Evolutionary conservation across 352 stramenopile species (phyloP).

Genomic region (Phytophthora podocarpi): DNA sequence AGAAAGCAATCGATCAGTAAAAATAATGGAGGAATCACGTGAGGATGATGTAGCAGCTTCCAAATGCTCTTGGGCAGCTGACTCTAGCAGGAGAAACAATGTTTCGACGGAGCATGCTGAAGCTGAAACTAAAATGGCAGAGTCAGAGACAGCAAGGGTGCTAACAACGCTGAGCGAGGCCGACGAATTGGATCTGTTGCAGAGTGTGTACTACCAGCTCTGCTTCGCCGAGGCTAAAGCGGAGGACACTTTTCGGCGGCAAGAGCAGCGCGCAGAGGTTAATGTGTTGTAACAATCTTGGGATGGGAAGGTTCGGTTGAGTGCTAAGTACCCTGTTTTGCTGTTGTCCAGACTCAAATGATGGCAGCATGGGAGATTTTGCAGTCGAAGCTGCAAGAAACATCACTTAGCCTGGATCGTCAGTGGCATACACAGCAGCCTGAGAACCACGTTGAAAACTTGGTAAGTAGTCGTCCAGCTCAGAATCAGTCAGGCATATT

Average conservation of each 20-base stretch:
- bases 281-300: neutral
- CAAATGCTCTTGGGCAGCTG: neutral
- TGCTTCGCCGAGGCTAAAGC: slow-evolving; percentile 51
- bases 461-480: too few species aligned
- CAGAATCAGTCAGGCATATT: neutral
- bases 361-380: slow-evolving; percentile 45
- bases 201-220: slow-evolving; percentile 58
- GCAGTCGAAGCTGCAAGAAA: slow-evolving; percentile 60
- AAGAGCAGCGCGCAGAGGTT: slow-evolving; percentile 61
- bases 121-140: neutral
- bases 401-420: slow-evolving; percentile 40
- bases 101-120: neutral
- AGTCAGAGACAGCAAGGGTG: neutral
- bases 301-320: neutral
- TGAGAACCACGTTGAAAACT: slow-evolving; percentile 34
- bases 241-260: slow-evolving; percentile 38
- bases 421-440: slow-evolving; percentile 36
- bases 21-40: neutral
- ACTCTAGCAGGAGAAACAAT: neutral
- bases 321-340: too few species aligned
- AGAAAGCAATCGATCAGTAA: neutral
- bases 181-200: slow-evolving; percentile 58
- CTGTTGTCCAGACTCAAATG: slow-evolving; percentile 58
- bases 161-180: neutral
- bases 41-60: neutral